These are phyloP conservation scores for Penicillium vulpinum DNA, from an alignment of 2,329 filamentous ascomycete genomes.

Conservation along the genomic window DNA sequence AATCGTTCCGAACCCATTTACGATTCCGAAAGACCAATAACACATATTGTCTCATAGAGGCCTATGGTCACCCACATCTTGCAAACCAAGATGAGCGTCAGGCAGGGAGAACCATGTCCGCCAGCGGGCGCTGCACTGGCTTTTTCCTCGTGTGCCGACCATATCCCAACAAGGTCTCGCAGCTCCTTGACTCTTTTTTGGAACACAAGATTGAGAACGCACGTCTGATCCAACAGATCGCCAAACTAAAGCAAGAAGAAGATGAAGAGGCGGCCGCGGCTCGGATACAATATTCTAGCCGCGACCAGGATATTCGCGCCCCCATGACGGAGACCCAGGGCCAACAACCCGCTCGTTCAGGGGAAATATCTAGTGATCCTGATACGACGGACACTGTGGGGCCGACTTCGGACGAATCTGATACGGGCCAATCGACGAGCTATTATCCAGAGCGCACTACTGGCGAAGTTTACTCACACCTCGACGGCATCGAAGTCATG, in stretches of 20 bases:
- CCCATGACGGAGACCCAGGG: neutral
- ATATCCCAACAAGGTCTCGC: slow-evolving; percentile 84
- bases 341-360: neutral
- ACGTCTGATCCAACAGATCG: slow-evolving; percentile 77
- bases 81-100: slow-evolving; percentile 64
- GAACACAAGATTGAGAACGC: slow-evolving; percentile 98
- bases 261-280: slow-evolving; percentile 72
- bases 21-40: slow-evolving; percentile 75
- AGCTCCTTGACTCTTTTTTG: slow-evolving; percentile 84
- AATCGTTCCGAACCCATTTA: slow-evolving; percentile 79
- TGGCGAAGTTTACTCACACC: slow-evolving; percentile 75
- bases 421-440: slow-evolving; percentile 62
- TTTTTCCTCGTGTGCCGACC: slow-evolving; percentile 92
- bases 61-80: slow-evolving; percentile 89
- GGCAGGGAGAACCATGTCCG: slow-evolving; percentile 60
- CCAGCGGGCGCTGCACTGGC: slow-evolving; percentile 72
- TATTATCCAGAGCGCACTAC: slow-evolving; percentile 81
- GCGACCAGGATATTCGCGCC: neutral
- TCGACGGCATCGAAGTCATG: slow-evolving; percentile 89
- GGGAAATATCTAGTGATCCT: slow-evolving; percentile 15
- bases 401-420: slow-evolving; percentile 34
- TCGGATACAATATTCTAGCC: slow-evolving; percentile 54
- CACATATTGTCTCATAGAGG: slow-evolving; percentile 78
- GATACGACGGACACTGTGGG: slow-evolving; percentile 30
- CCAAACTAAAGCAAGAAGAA: slow-evolving; percentile 81